These are phyloP conservation scores for Coniochaeta sp. DNA, from an alignment of 2,329 filamentous ascomycete species.

Conservation along the genomic window DNA sequence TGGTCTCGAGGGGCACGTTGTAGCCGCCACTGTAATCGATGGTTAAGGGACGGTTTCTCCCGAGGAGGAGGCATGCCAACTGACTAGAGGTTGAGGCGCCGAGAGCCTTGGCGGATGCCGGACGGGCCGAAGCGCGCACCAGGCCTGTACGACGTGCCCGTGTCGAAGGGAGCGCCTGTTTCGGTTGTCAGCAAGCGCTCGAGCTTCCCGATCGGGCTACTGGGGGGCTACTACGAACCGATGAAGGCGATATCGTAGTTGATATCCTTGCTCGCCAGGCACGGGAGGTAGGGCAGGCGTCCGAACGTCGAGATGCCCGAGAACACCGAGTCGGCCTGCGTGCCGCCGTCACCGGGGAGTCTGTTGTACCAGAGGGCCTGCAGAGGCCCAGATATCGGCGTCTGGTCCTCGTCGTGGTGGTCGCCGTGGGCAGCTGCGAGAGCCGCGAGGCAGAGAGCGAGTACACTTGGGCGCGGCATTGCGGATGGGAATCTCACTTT, in stretches of 20 bases:
- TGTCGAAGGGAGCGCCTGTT: conserved; percentile 73
- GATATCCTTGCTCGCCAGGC: conserved; percentile 60
- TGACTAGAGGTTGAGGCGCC: conserved; percentile 81
- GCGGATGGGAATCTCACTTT: neutral
- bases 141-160: conserved; percentile 76
- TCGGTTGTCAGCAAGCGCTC: neutral
- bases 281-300: conserved; percentile 69
- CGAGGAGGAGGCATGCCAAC: neutral
- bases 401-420: conserved; percentile 45
- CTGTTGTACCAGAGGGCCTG: conserved; percentile 76
- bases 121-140: conserved; percentile 80
- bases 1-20: conserved; percentile 72
- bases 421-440: conserved; percentile 51
- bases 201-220: neutral
- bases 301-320: conserved; percentile 84
- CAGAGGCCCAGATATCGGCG: conserved; percentile 59
- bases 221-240: conserved; percentile 36
- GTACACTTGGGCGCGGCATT: conserved; percentile 21
- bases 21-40: conserved; percentile 64
- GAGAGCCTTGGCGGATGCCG: conserved; percentile 79
- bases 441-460: conserved; percentile 36
- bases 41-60: neutral
- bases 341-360: conserved; percentile 76
- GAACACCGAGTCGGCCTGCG: conserved; percentile 83
- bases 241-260: conserved; percentile 83